Evolutionary conservation across 208 protist genomes (phyloP).

Genomic region (Phytomonas serpens): DNA sequence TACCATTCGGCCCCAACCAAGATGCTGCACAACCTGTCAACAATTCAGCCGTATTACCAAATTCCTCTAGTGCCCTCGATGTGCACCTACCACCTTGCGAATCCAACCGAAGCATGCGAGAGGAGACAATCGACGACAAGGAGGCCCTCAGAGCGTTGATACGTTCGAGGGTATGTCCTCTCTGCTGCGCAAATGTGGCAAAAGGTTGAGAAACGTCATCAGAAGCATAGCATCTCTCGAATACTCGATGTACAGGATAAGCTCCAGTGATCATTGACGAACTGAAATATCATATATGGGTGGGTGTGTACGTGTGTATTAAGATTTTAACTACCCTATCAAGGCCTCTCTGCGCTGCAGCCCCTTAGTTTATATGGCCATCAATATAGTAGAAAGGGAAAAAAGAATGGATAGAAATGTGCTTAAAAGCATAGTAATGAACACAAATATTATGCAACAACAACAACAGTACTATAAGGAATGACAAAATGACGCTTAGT

Average conservation of each 20-base stretch:
- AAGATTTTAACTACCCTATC: neutral
- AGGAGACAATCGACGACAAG: constrained; percentile 24
- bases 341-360: neutral
- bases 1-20: neutral
- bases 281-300: neutral
- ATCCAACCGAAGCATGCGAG: neutral
- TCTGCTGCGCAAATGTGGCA: neutral
- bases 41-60: neutral
- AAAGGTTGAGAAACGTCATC: neutral
- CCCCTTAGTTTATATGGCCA: neutral
- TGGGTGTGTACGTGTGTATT: neutral
- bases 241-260: neutral
- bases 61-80: neutral
- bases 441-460: neutral
- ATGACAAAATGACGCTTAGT: neutral
- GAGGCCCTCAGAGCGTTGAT: constrained; percentile 21
- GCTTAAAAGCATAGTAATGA: neutral
- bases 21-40: neutral
- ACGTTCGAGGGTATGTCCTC: constrained; percentile 12
- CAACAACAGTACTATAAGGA: neutral
- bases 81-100: neutral
- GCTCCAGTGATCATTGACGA: neutral
- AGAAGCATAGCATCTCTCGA: neutral
- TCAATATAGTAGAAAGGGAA: neutral
- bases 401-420: neutral